Evolutionary conservation across 495 filamentous ascomycete species (phyloP).

Genomic region (Filosporella fistucella): DNA sequence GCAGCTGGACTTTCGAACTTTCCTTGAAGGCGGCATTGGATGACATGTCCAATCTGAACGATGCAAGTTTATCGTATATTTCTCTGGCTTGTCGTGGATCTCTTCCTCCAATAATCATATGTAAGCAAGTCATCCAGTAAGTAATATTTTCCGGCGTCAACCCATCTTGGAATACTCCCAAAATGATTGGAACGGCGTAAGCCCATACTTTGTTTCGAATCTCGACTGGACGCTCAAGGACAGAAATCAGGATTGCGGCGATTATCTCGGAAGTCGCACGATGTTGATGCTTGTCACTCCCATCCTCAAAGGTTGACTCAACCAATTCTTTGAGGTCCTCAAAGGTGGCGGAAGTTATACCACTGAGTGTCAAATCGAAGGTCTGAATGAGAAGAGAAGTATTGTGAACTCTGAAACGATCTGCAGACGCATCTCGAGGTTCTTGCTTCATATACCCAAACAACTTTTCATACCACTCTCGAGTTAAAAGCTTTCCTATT

Average conservation of each 20-base stretch:
- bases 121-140: conserved; percentile 93
- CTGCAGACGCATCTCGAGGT: conserved; percentile 74
- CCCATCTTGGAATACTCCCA: conserved; percentile 80
- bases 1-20: conserved; percentile 88
- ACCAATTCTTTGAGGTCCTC: conserved; percentile 83
- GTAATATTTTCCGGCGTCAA: conserved; percentile 89
- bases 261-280: conserved; percentile 94
- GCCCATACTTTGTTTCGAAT: conserved; percentile 75
- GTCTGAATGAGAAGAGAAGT: conserved; percentile 80
- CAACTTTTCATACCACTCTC: conserved; percentile 80
- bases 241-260: conserved; percentile 72
- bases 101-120: conserved; percentile 70
- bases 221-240: conserved; percentile 63
- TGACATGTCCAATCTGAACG: conserved; percentile 86
- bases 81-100: conserved; percentile 87
- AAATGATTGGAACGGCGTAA: conserved; percentile 85
- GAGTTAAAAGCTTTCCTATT: conserved; percentile 75
- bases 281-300: conserved; percentile 96
- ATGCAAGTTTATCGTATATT: conserved; percentile 75
- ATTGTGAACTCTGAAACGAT: conserved; percentile 85
- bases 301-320: conserved; percentile 75
- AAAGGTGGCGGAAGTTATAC: conserved; percentile 68
- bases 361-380: conserved; percentile 80
- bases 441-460: conserved; percentile 97
- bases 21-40: conserved; percentile 99